Conservation (phyloP, 148 eudicot species). For the Rheum nobile region DNA sequence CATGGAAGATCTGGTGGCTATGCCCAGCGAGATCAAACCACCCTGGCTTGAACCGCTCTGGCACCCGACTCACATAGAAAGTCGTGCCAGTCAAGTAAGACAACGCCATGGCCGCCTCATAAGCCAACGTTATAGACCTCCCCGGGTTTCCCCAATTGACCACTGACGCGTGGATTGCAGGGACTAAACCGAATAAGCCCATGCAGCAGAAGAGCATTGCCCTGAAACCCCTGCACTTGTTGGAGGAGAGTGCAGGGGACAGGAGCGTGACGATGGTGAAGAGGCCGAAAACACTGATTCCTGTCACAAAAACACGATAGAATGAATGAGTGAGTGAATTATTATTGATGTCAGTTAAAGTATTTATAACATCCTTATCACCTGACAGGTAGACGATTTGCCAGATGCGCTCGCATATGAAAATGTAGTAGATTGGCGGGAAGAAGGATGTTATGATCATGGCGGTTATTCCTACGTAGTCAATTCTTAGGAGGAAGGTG, state of each 20-base stretch:
- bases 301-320: background rate
- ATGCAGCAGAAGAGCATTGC: conserved; percentile 62
- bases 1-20: conserved; percentile 92
- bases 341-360: no score
- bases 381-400: conserved; percentile 51
- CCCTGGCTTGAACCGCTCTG: conserved; percentile 89
- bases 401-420: conserved; percentile 70
- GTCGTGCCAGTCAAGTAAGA: conserved; percentile 63
- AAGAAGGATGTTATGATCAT: conserved; percentile 98
- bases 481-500: conserved; percentile 43
- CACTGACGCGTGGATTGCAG: conserved; percentile 50
- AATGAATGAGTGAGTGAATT: no score
- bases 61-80: conserved; percentile 67
- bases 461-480: conserved; percentile 70
- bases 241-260: conserved; percentile 56
- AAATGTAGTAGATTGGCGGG: conserved; percentile 93
- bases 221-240: conserved; percentile 45
- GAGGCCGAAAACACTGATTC: conserved; percentile 50
- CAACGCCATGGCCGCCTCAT: conserved; percentile 70
- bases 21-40: conserved; percentile 86
- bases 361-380: no score
- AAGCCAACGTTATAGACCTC: conserved; percentile 45
- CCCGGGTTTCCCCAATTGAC: conserved; percentile 73
- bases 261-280: conserved; percentile 54
- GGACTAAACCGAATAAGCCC: conserved; percentile 75